Evolutionary conservation across 495 filamentous ascomycete species (phyloP).

Genomic region (Hyaloscypha finlandica): DNA sequence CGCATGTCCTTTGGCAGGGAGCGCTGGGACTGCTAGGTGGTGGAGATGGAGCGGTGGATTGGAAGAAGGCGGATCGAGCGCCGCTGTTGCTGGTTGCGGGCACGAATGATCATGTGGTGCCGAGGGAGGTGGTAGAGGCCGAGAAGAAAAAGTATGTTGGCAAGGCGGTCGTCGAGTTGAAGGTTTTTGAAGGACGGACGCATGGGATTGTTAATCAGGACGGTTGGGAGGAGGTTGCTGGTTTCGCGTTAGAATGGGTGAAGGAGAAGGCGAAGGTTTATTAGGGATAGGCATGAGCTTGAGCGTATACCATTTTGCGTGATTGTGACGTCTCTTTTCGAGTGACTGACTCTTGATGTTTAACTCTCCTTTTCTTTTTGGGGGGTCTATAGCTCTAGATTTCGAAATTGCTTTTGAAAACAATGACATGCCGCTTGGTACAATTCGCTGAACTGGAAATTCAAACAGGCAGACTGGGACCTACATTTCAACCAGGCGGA

Average conservation of each 20-base stretch:
- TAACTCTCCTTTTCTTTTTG: background rate
- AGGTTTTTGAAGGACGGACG: constrained; percentile 26
- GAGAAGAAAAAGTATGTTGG: constrained; percentile 25
- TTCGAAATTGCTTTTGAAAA: too few relatives aligned
- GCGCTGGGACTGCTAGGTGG: constrained; percentile 17
- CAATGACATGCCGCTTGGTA: too few relatives aligned
- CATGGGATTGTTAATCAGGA: constrained; percentile 32
- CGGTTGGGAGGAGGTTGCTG: constrained; percentile 31
- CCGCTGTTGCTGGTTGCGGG: constrained; percentile 59
- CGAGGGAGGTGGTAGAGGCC: constrained; percentile 48
- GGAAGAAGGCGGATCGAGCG: constrained; percentile 27
- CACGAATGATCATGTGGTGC: constrained; percentile 59
- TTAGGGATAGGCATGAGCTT: background rate
- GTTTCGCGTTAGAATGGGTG: constrained; percentile 25
- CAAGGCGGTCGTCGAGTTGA: constrained; percentile 22
- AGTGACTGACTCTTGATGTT: background rate
- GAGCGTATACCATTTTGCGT: background rate
- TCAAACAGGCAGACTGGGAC: too few relatives aligned
- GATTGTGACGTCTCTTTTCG: background rate
- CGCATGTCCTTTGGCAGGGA: constrained; percentile 30
- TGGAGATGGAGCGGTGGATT: constrained; percentile 21
- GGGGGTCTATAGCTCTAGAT: too few relatives aligned
- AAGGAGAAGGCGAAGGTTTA: constrained; percentile 14
- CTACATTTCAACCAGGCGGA: too few relatives aligned
- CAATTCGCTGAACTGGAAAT: too few relatives aligned